These are phyloP conservation scores for Fraxinus paxiana DNA, from an alignment of 305 asterid species.

Conservation along the genomic window DNA sequence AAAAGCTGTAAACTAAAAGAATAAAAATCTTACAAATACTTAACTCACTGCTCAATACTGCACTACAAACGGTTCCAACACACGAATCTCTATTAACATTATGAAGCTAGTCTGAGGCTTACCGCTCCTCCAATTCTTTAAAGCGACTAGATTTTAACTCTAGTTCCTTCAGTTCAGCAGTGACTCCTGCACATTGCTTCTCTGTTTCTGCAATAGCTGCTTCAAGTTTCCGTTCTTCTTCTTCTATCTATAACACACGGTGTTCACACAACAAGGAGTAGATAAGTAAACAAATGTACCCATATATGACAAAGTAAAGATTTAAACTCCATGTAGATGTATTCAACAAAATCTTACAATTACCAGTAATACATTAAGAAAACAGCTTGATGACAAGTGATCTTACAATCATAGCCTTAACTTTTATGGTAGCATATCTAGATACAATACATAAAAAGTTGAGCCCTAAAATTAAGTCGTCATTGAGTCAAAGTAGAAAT, in stretches of 20 bases:
- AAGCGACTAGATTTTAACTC: conserved; percentile 82
- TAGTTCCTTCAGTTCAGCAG: conserved; percentile 74
- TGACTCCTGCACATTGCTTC: conserved; percentile 78
- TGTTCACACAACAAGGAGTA: not conserved
- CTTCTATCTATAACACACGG: conserved; percentile 64
- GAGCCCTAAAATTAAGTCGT: conserved; percentile 10
- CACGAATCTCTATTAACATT: not conserved
- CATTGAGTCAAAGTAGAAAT: conserved; percentile 2
- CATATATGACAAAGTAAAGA: conserved; percentile 25
- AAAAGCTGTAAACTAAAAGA: conserved; percentile 6
- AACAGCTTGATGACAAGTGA: not conserved
- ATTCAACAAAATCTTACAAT: conserved; percentile 13
- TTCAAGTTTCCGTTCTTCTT: conserved; percentile 92
- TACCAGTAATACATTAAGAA: conserved; percentile 5
- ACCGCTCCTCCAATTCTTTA: conserved; percentile 96
- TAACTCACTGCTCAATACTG: conserved; percentile 7
- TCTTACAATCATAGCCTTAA: conserved; percentile 4
- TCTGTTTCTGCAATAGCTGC: conserved; percentile 95
- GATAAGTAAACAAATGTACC: conserved; percentile 5
- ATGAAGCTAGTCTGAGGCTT: conserved; percentile 25
- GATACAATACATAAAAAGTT: not conserved
- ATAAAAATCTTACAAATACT: not conserved
- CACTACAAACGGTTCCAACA: conserved; percentile 16
- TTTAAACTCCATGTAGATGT: conserved; percentile 13
- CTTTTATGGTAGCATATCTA: not conserved